phyloP scores from a whole-genome alignment of 164 flowering plant genomes.

The Vitis riparia region DNA sequence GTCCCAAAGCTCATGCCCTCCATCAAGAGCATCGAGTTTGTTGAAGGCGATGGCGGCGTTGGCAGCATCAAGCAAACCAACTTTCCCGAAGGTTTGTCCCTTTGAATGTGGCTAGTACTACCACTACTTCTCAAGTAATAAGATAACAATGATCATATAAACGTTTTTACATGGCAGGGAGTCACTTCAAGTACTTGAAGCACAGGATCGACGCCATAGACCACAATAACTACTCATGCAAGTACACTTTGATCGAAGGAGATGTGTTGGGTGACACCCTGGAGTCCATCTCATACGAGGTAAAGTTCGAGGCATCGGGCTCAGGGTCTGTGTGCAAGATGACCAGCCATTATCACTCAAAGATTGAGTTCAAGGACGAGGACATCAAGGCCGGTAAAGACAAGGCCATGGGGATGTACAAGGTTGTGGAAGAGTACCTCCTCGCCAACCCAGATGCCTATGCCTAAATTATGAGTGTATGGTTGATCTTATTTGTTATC shows the following conservation, averaged over 20 bases:
- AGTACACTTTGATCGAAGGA: slow-evolving; percentile 14
- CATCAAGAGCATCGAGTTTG: slow-evolving; percentile 13
- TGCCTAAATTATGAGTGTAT: neutral
- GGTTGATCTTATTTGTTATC: neutral
- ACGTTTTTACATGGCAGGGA: neutral
- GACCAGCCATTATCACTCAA: slow-evolving; percentile 6
- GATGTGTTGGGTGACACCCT: slow-evolving; percentile 7
- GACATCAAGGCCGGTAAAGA: slow-evolving; percentile 9
- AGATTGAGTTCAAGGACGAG: slow-evolving; percentile 9
- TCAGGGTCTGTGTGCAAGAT: slow-evolving; percentile 15
- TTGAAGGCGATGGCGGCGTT: slow-evolving; percentile 11
- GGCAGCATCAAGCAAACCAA: slow-evolving; percentile 13
- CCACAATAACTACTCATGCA: slow-evolving; percentile 9
- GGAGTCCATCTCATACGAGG: slow-evolving; percentile 9
- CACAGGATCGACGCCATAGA: slow-evolving; percentile 10
- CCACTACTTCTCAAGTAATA: neutral
- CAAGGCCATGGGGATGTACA: neutral
- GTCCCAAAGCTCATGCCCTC: slow-evolving; percentile 15
- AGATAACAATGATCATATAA: too few species aligned
- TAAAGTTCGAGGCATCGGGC: slow-evolving; percentile 9
- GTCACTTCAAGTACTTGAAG: slow-evolving; percentile 12
- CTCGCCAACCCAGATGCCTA: neutral
- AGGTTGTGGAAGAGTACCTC: slow-evolving; percentile 6
- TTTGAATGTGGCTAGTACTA: neutral
- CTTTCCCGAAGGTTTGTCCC: slow-evolving; percentile 7